Conservation (phyloP, 1,284 basidiomycete species). For the Tremellales sp. region DNA sequence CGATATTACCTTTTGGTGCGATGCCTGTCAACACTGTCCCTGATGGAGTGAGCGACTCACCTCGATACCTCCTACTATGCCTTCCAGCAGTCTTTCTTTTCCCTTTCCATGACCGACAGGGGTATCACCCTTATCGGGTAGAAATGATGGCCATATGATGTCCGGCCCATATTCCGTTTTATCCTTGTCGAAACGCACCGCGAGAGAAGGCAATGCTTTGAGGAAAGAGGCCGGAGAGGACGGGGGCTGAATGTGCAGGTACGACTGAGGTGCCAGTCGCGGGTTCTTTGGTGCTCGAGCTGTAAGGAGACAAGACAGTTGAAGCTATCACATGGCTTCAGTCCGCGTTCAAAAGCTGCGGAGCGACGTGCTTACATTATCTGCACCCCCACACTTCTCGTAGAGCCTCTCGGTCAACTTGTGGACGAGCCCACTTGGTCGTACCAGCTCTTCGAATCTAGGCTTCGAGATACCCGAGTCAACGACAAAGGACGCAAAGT, state of each 20-base stretch:
- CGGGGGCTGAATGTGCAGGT: slow-evolving; percentile 26
- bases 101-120: slow-evolving; percentile 1
- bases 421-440: slow-evolving; percentile 37
- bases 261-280: neutral
- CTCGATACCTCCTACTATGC: slow-evolving; percentile 14
- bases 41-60: slow-evolving; percentile 5
- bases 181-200: slow-evolving; percentile 13
- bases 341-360: too few relatives aligned
- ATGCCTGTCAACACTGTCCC: neutral
- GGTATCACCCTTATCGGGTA: neutral
- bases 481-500: slow-evolving; percentile 37
- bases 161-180: slow-evolving; percentile 3
- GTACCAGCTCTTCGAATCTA: slow-evolving; percentile 35
- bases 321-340: too few relatives aligned
- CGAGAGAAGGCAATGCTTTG: slow-evolving; percentile 31
- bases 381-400: slow-evolving; percentile 39
- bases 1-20: neutral
- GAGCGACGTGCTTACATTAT: slow-evolving; percentile 34
- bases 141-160: slow-evolving; percentile 20
- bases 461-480: slow-evolving; percentile 33
- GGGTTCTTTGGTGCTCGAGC: neutral
- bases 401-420: slow-evolving; percentile 39
- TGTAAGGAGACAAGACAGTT: too few relatives aligned
- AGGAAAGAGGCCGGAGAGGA: slow-evolving; percentile 28
- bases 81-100: slow-evolving; percentile 10